Percentiles rank a stretch among this genome's conserved stretches.
These are phyloP conservation scores for Allium sativum DNA, from an alignment of 106 monocot genomes.

Conservation along the genomic window DNA sequence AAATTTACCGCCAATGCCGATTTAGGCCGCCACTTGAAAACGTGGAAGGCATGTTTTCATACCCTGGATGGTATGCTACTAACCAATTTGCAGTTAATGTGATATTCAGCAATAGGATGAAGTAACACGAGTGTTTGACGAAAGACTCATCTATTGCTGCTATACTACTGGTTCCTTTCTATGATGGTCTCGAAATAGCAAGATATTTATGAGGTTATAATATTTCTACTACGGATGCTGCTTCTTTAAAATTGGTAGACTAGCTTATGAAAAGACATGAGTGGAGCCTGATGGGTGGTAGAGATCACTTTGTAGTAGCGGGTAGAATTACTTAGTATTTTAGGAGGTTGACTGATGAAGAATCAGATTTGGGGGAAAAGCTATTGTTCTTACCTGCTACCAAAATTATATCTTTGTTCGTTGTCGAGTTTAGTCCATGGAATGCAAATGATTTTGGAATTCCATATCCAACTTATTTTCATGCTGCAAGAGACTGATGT, in stretches of 20 bases:
- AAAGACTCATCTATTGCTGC: constrained; percentile 71
- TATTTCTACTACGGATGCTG: constrained; percentile 48
- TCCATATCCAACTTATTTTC: constrained; percentile 65
- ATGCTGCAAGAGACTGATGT: constrained; percentile 32
- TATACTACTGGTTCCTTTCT: constrained; percentile 78
- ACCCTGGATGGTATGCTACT: constrained; percentile 79
- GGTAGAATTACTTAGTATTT: constrained; percentile 83
- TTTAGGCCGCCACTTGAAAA: constrained; percentile 65
- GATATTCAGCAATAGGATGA: constrained; percentile 80
- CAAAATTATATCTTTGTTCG: constrained; percentile 63
- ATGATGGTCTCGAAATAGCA: constrained; percentile 74
- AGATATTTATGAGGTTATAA: constrained; percentile 69
- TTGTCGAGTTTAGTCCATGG: constrained; percentile 73
- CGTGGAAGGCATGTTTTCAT: constrained; percentile 51
- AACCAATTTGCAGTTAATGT: constrained; percentile 82
- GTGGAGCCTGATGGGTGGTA: constrained; percentile 70
- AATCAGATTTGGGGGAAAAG: constrained; percentile 58
- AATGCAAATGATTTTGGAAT: constrained; percentile 47
- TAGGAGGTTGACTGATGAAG: constrained; percentile 37
- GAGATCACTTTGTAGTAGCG: constrained; percentile 72
- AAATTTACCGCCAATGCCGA: constrained; percentile 56
- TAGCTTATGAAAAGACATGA: constrained; percentile 74
- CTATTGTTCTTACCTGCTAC: constrained; percentile 62
- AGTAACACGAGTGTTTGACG: constrained; percentile 83
- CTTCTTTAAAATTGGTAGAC: constrained; percentile 50